Evolutionary conservation across 305 asterid genomes (phyloP).

Genomic region (Rubia tinctorum): DNA sequence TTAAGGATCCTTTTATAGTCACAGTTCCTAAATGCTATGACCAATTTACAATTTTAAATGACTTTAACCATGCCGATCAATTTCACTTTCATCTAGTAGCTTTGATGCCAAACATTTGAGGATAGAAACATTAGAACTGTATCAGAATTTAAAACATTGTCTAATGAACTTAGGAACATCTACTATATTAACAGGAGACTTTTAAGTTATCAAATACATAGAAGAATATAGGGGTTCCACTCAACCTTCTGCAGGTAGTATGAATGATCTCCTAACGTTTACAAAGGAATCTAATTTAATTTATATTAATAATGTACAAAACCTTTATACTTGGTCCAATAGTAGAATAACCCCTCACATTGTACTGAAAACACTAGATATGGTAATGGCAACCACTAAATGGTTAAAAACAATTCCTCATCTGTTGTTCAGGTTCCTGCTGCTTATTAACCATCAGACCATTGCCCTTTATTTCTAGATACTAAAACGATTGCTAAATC

Average conservation of each 20-base stretch:
- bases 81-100: not conserved
- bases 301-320: not conserved
- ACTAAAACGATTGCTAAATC: too few species aligned
- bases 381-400: not conserved
- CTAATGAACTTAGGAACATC: too few species aligned
- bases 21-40: not conserved
- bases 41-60: not conserved
- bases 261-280: not conserved
- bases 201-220: too few species aligned
- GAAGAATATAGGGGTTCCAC: not conserved
- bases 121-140: not conserved
- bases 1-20: not conserved
- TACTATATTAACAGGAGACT: too few species aligned
- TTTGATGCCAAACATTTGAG: not conserved
- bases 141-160: too few species aligned
- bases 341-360: not conserved
- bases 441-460: not conserved
- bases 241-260: too few species aligned
- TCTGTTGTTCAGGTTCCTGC: not conserved
- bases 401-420: not conserved
- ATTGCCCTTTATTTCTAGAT: not conserved
- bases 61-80: too few species aligned
- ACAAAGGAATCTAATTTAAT: accelerated
- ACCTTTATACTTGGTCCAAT: not conserved
- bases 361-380: not conserved